Base-by-base conservation (phyloP, 2,329 filamentous ascomycete genomes). In the Hypomyces rosellus region DNA sequence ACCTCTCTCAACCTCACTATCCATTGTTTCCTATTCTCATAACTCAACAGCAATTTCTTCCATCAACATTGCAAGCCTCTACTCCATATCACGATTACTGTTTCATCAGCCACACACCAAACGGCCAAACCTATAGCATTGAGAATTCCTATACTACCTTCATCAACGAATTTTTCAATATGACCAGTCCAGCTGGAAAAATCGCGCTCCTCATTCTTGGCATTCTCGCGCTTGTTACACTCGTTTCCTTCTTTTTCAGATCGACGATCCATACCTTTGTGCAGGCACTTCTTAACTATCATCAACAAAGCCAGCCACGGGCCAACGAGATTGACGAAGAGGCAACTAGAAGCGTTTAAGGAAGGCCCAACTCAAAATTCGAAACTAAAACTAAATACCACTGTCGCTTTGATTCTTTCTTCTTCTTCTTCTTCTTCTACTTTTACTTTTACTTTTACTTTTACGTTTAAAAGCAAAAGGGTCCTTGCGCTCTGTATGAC, bases 161-260 rank as follows among this genome's bases (percentile, higher is more conserved):
- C 6, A 8, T 30, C 9, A 2, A 11, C 2, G 25, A 34, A 34
- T 30, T 13, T 18, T 15, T 40, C 37, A 42, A 45, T 13, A 69
- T 68, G 64, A 48, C 59, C 30, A 59, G 47, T 13, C 64, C 67
- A 9, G 58, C 64, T 4, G 42, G 36, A 5, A 52, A 48, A n/a
- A 18, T 52, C n/a, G 50, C 48, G 16, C 25, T 52, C 12, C 46
- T 52, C 25, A 46, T 49, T 40, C 20, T 52, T 34, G 36, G 37
- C 18, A 33, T 72, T 25, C 55, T 68, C 45, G 39, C 56, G 6
- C 47, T 68, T 30, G 50, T 68, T 39, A 61, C 52, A 15, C 22
- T 61, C 15, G 30, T 71, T 25, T 55, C 51, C 42, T 70, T 60
- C 57, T 62, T 62, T 39, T 55, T 62, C 52, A 64, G 63, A 30